Evolutionary conservation across 768 basidiomycete species (phyloP).

Genomic region (Harrya chromipes): DNA sequence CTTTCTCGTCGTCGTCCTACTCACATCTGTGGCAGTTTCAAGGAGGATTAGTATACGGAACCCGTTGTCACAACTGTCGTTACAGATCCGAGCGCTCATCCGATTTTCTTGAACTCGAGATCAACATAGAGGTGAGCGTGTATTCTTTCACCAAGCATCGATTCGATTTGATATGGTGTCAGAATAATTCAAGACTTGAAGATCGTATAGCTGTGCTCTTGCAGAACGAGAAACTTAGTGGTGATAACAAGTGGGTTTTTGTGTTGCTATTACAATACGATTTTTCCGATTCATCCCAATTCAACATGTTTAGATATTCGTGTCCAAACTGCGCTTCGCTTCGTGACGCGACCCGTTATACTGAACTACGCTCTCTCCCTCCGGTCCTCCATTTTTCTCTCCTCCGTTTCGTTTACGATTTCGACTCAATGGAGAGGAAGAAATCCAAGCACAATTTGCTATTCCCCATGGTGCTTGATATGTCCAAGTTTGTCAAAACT

Average conservation of each 20-base stretch:
- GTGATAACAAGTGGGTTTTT: slow-evolving; percentile 70
- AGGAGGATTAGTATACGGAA: slow-evolving; percentile 80
- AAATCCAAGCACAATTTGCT: slow-evolving; percentile 80
- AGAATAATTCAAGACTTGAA: slow-evolving; percentile 74
- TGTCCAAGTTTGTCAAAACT: slow-evolving; percentile 56
- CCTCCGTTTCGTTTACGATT: slow-evolving; percentile 89
- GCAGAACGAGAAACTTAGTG: slow-evolving; percentile 68
- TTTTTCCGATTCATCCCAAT: neutral
- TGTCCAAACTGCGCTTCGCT: slow-evolving; percentile 73
- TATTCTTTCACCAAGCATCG: neutral
- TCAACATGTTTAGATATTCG: slow-evolving; percentile 53
- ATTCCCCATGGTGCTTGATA: slow-evolving; percentile 75
- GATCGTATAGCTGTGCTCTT: slow-evolving; percentile 66
- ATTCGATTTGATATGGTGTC: neutral
- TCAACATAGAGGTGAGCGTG: slow-evolving; percentile 64
- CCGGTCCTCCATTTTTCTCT: slow-evolving; percentile 90
- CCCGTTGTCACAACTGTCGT: slow-evolving; percentile 68
- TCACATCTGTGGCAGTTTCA: slow-evolving; percentile 60
- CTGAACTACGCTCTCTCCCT: slow-evolving; percentile 67
- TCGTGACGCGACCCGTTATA: slow-evolving; percentile 78
- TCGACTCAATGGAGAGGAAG: slow-evolving; percentile 72
- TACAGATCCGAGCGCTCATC: slow-evolving; percentile 63
- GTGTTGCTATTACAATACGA: neutral
- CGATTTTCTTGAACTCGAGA: slow-evolving; percentile 86
- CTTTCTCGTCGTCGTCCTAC: neutral